Base-by-base conservation (phyloP, 345 rosid species). In the Euphorbia peplus region DNA sequence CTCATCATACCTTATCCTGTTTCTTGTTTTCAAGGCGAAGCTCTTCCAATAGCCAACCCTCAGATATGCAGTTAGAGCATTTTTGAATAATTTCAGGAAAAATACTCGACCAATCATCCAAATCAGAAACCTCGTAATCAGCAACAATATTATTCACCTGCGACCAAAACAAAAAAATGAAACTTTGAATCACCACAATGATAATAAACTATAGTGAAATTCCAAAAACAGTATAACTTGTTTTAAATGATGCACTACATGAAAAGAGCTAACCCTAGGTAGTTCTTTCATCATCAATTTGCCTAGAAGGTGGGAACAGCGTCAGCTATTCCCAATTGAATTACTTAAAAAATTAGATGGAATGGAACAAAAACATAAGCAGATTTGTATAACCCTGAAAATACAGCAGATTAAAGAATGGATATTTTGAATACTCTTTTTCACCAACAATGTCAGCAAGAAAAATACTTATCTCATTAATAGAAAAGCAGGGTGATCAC, bases 31-130 rank as follows among this genome's bases (percentile, higher is more conserved):
- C 87, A 60, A 72, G 71, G 67, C 57, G 59, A 68, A 86, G 83
- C 63, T 89, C 95, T 54, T 62, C 81, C 64, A 79, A 73, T 63
- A 89, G 79, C 98, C 98, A 93, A 79, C 83, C 68, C 67, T 70
- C 72, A 78, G 87, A 89, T 57, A 82, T 67, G 12, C 80, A 84
- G 69, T 80, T 72, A 83, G 69, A 84, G 71, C 90, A 84, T 60
- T 81, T 75, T 59, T 67, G 73, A 70, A 93, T 79, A 63, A 83
- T 79, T 53, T 78, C 56, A 52, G 83, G 66, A 74, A 85, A 87
- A 57, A 56, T 63, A 56, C 55, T 46, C 78, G 73, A 15, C 95
- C 91, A 91, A 26, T 80, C 87, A 70, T 84, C 91, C 73, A 70
- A 44, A 46, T 42, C 68, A 55, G 58, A 65, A 25, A 75, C 67